Conservation (phyloP, 208 protist species). For the Acanthamoeba quina region DNA sequence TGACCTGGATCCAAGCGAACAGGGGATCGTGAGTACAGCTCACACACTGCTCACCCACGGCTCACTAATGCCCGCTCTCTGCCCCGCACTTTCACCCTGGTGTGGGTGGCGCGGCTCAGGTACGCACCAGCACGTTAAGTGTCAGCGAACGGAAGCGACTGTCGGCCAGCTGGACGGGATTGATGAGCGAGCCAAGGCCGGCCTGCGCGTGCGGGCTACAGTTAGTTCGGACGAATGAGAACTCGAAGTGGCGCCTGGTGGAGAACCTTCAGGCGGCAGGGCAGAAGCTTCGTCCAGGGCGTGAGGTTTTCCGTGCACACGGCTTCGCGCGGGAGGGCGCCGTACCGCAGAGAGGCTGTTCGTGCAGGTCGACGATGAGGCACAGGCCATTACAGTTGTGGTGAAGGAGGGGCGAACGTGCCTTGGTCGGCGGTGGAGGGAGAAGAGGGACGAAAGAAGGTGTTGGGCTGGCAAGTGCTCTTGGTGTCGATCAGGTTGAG, state of each 20-base stretch:
- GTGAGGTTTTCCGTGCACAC: constrained; percentile 89
- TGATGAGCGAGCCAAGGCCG: constrained; percentile 49
- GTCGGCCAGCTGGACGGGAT: constrained; percentile 23
- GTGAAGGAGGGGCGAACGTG: constrained; percentile 41
- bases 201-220: constrained; percentile 21
- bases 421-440: neutral
- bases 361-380: neutral
- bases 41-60: too few relatives aligned
- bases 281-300: constrained; percentile 86
- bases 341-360: constrained; percentile 73
- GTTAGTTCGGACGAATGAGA: too few relatives aligned
- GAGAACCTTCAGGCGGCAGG: constrained; percentile 78
- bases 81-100: too few relatives aligned
- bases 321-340: constrained; percentile 83
- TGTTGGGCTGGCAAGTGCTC: constrained; percentile 76
- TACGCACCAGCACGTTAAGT: constrained; percentile 20
- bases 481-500: constrained; percentile 77
- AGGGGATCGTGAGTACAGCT: neutral
- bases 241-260: neutral
- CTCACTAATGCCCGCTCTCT: too few relatives aligned
- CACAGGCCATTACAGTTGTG: constrained; percentile 25
- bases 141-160: constrained; percentile 62
- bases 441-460: constrained; percentile 16
- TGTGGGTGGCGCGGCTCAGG: too few relatives aligned
- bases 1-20: neutral